phyloP scores from a whole-genome alignment of 2,329 filamentous ascomycete species.

The Immersiporthe knoxdaviesiana region DNA sequence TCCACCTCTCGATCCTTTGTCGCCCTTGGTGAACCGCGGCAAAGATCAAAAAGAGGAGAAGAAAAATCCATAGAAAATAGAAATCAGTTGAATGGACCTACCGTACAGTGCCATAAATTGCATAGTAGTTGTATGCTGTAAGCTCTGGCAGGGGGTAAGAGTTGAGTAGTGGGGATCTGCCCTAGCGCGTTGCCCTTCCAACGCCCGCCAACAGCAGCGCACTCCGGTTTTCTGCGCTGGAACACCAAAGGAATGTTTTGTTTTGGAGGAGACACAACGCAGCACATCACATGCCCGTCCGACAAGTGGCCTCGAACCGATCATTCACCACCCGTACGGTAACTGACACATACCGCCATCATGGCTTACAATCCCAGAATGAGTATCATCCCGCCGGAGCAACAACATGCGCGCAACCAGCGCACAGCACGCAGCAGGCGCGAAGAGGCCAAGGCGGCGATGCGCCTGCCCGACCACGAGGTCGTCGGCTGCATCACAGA shows the following conservation, averaged over 20 bases:
- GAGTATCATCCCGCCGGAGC: conserved; percentile 61
- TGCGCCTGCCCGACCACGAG: conserved; percentile 69
- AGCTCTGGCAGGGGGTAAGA: background rate
- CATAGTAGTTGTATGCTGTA: background rate
- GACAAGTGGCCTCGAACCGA: background rate
- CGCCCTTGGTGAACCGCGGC: background rate
- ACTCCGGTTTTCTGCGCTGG: background rate
- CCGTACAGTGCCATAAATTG: no score
- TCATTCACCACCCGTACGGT: background rate
- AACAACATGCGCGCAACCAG: conserved; percentile 50
- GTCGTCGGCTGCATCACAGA: conserved; percentile 97
- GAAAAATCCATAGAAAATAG: background rate
- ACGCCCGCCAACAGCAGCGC: background rate
- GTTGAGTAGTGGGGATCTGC: background rate
- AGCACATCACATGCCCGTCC: background rate
- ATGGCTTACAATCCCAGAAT: conserved; percentile 65
- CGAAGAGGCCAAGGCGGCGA: conserved; percentile 62
- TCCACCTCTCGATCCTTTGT: background rate
- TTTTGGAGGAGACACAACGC: background rate
- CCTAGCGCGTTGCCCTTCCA: conserved; percentile 13
- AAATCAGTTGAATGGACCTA: background rate
- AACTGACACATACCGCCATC: conserved; percentile 29
- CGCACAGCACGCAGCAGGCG: conserved; percentile 56
- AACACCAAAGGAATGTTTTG: conserved; percentile 7
- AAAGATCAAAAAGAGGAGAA: background rate